phyloP scores from a whole-genome alignment of 345 rosid species.

The Rhizophora apiculata region DNA sequence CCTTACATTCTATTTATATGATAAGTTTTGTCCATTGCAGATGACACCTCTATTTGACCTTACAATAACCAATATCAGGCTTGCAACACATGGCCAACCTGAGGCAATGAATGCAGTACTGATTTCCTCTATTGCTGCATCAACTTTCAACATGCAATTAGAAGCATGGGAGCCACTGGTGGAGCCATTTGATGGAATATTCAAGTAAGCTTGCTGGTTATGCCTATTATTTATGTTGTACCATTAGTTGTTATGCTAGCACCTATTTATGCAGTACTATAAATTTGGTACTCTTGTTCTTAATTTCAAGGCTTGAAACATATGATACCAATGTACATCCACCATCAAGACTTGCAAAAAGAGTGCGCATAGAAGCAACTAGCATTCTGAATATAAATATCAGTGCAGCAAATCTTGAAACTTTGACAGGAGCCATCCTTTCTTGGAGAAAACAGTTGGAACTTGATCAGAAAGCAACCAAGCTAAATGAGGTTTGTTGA shows the following conservation, averaged over 20 bases:
- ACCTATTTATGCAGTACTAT: conserved; percentile 11
- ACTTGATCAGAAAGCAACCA: conserved; percentile 78
- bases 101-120: conserved; percentile 98
- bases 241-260: not conserved
- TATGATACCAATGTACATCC: conserved; percentile 59
- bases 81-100: conserved; percentile 86
- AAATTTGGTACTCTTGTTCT: conserved; percentile 14
- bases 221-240: not conserved
- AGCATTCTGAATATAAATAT: conserved; percentile 77
- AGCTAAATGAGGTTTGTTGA: conserved; percentile 57
- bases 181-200: conserved; percentile 99
- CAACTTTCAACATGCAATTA: conserved; percentile 83
- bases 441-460: conserved; percentile 94
- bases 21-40: conserved; percentile 42
- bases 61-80: conserved; percentile 86
- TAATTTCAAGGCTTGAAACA: conserved; percentile 76
- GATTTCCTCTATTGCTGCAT: conserved; percentile 85
- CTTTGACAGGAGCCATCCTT: conserved; percentile 61
- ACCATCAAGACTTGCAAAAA: conserved; percentile 68
- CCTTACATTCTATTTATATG: not conserved
- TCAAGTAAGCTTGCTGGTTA: conserved; percentile 59
- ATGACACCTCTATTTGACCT: conserved; percentile 89
- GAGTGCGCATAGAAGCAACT: conserved; percentile 78
- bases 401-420: conserved; percentile 85
- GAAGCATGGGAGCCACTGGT: conserved; percentile 99